phyloP scores from a whole-genome alignment of 2,329 filamentous ascomycete species.

The Nemania sp. region DNA sequence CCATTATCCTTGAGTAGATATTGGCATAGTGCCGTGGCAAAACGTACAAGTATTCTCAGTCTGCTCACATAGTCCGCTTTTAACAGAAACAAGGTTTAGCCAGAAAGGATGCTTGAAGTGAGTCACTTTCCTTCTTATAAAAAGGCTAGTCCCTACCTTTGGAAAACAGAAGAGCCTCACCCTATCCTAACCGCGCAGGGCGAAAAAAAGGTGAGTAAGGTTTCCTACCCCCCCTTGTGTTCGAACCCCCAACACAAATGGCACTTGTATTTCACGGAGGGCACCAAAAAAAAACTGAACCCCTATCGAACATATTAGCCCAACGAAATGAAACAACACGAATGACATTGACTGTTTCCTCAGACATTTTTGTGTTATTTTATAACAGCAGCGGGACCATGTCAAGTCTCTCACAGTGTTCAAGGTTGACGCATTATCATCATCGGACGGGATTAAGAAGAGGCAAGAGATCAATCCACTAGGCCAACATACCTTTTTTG shows the following conservation, averaged over 20 bases:
- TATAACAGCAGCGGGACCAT: not conserved
- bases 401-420: not conserved
- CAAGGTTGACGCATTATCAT: constrained; percentile 7
- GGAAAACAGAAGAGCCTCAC: too few species aligned
- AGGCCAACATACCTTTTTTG: too few species aligned
- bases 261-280: constrained; percentile 8
- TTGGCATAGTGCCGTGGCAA: not conserved
- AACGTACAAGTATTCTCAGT: constrained; percentile 10
- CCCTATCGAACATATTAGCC: constrained; percentile 7
- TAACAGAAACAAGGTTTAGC: constrained; percentile 9
- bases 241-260: constrained; percentile 9
- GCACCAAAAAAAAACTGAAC: constrained; percentile 5
- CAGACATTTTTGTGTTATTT: not conserved
- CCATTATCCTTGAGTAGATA: too few species aligned
- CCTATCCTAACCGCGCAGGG: too few species aligned
- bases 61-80: constrained; percentile 6
- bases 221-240: constrained; percentile 7
- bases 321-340: not conserved
- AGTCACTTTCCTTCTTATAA: constrained; percentile 9
- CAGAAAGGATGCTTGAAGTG: constrained; percentile 6
- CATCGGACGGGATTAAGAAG: constrained; percentile 6
- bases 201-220: constrained; percentile 10
- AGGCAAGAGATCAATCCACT: too few species aligned
- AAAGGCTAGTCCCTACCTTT: constrained; percentile 8
- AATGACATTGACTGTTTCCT: constrained; percentile 2